A percentile compares a stretch with the other conserved stretches of the same genome.
Conservation (phyloP, 768 basidiomycete species). For the Hydnomerulius pinastri region DNA sequence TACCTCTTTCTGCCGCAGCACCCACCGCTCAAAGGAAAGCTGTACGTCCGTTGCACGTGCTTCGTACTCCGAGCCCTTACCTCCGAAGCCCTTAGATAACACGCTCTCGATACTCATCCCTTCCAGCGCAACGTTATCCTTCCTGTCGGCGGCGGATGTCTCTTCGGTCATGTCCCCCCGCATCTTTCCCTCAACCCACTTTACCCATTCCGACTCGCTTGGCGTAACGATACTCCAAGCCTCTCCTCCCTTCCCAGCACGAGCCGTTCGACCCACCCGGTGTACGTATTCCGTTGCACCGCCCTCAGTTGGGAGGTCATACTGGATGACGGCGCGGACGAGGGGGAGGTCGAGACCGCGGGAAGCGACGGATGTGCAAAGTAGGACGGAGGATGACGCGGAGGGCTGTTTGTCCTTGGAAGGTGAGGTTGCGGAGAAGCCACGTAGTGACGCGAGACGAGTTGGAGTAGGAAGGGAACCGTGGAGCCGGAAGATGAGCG, state of each 20-base stretch:
- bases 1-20: constrained; percentile 71
- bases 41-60: constrained; percentile 94
- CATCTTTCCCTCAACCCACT: constrained; percentile 88
- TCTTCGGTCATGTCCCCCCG: constrained; percentile 43
- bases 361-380: constrained; percentile 98
- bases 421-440: constrained; percentile 59
- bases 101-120: constrained; percentile 69
- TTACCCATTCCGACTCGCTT: constrained; percentile 86
- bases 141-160: constrained; percentile 24
- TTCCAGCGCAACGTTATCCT: constrained; percentile 51
- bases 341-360: constrained; percentile 94
- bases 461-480: constrained; percentile 84
- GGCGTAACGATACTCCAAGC: constrained; percentile 93
- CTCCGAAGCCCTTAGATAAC: constrained; percentile 82
- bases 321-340: constrained; percentile 94
- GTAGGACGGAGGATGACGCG: constrained; percentile 65
- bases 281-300: constrained; percentile 97
- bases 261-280: constrained; percentile 94
- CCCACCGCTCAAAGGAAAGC: constrained; percentile 94
- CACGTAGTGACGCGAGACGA: constrained; percentile 80
- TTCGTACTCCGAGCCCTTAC: constrained; percentile 79
- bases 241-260: constrained; percentile 93
- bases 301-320: constrained; percentile 96
- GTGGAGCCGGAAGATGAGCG: constrained; percentile 86
- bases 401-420: constrained; percentile 31